Conservation (phyloP, 2,329 filamentous ascomycete genomes). For the Annulohypoxylon truncatum region DNA sequence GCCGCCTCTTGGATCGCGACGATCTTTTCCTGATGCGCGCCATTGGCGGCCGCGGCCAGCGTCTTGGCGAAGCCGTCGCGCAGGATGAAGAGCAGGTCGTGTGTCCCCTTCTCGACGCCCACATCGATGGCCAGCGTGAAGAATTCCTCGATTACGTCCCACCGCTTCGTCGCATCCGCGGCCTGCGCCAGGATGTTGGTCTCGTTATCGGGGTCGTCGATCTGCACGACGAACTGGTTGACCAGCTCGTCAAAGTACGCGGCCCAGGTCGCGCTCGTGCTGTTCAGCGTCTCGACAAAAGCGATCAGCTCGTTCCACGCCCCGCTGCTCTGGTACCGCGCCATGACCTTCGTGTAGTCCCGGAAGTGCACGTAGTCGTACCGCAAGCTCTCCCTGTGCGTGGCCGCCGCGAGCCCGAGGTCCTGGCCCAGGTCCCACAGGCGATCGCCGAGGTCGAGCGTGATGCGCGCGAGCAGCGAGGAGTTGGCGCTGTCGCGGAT, state of each 20-base stretch:
- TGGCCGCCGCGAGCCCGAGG: constrained; percentile 39
- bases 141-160: constrained; percentile 47
- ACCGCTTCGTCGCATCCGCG: constrained; percentile 43
- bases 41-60: constrained; percentile 34
- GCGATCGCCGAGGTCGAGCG: constrained; percentile 46
- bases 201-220: constrained; percentile 32
- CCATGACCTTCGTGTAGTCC: constrained; percentile 42
- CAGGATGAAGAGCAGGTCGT: constrained; percentile 47
- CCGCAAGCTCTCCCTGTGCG: constrained; percentile 46
- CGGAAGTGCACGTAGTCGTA: constrained; percentile 47
- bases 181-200: constrained; percentile 44
- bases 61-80: constrained; percentile 45
- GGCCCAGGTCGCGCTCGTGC: constrained; percentile 40
- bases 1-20: constrained; percentile 43
- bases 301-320: constrained; percentile 45
- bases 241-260: constrained; percentile 49
- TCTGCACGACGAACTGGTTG: constrained; percentile 44
- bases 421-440: constrained; percentile 47
- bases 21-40: constrained; percentile 38
- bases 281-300: constrained; percentile 46
- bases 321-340: constrained; percentile 38
- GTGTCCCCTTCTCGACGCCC: constrained; percentile 39
- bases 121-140: constrained; percentile 45
- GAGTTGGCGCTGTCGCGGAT: constrained; percentile 42
- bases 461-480: constrained; percentile 47